Percentiles rank a stretch among this genome's conserved stretches.
phyloP scores from a whole-genome alignment of 2,329 filamentous ascomycete species.

The Periconia sp. region DNA sequence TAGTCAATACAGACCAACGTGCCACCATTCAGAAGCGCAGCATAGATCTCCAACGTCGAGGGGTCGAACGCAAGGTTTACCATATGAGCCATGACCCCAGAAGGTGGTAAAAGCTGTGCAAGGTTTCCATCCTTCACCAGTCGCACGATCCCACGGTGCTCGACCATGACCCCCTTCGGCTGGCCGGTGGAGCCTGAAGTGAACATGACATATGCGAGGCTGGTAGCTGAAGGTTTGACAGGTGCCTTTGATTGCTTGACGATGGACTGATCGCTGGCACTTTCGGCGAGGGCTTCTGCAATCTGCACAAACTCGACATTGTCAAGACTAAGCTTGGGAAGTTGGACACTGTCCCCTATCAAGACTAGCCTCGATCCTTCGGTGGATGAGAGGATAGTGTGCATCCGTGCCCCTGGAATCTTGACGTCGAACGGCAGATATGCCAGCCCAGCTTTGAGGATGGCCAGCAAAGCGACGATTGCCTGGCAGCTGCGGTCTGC shows the following conservation, averaged over 20 bases:
- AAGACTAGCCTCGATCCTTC: slow-evolving; percentile 48
- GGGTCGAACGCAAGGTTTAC: slow-evolving; percentile 46
- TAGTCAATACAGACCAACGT: slow-evolving; percentile 45
- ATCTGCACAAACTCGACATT: slow-evolving; percentile 33
- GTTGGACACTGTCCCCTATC: not conserved
- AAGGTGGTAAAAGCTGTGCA: slow-evolving; percentile 8
- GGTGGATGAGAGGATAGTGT: slow-evolving; percentile 39
- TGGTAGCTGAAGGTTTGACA: slow-evolving; percentile 22
- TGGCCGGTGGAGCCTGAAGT: slow-evolving; percentile 45
- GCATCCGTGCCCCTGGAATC: slow-evolving; percentile 31
- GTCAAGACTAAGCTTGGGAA: slow-evolving; percentile 38
- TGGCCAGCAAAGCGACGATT: slow-evolving; percentile 42
- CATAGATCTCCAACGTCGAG: slow-evolving; percentile 54
- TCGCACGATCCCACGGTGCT: slow-evolving; percentile 54
- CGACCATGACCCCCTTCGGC: slow-evolving; percentile 62
- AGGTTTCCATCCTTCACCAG: slow-evolving; percentile 29
- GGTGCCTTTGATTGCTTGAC: not conserved
- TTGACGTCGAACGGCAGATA: slow-evolving; percentile 43
- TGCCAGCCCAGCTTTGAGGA: slow-evolving; percentile 45
- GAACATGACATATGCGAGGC: slow-evolving; percentile 62
- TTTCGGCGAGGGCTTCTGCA: slow-evolving; percentile 53
- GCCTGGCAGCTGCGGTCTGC: slow-evolving; percentile 16
- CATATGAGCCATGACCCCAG: slow-evolving; percentile 43
- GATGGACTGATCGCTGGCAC: not conserved
- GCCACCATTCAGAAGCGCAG: slow-evolving; percentile 49